phyloP scores from a whole-genome alignment of 2,329 filamentous ascomycete genomes.

The Fusarium solani-melongenae region DNA sequence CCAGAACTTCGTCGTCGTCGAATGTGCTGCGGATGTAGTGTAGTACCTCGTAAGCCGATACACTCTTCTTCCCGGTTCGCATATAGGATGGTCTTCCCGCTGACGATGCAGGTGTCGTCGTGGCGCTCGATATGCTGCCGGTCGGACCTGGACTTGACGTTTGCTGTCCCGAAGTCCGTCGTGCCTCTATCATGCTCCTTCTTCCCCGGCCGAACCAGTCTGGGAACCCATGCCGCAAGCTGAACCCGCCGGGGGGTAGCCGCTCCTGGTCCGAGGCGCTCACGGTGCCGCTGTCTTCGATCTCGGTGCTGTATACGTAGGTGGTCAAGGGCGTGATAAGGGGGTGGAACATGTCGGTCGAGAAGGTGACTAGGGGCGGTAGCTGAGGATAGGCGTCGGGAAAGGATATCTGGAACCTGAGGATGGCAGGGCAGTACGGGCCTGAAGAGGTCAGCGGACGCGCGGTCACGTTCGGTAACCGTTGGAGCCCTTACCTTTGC shows the following conservation, averaged over 20 bases:
- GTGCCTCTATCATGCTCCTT: constrained; percentile 52
- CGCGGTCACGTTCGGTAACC: no score
- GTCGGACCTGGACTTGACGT: constrained; percentile 40
- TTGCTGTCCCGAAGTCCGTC: constrained; percentile 56
- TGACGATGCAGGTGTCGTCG: constrained; percentile 48
- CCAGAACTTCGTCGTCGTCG: constrained; percentile 79
- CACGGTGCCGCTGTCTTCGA: constrained; percentile 79
- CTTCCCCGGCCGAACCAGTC: constrained; percentile 81
- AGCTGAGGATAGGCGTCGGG: constrained; percentile 81
- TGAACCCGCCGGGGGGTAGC: constrained; percentile 89
- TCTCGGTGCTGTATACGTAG: constrained; percentile 88
- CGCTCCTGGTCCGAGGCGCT: constrained; percentile 86
- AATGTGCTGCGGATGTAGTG: constrained; percentile 87
- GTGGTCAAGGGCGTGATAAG: constrained; percentile 93
- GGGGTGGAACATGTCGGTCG: constrained; percentile 94
- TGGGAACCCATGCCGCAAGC: constrained; percentile 89
- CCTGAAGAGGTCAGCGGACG: constrained; percentile 61
- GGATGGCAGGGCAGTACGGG: constrained; percentile 86
- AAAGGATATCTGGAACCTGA: constrained; percentile 92
- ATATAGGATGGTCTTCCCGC: constrained; percentile 51
- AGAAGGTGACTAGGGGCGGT: constrained; percentile 88
- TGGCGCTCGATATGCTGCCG: constrained; percentile 32
- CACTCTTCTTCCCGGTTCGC: constrained; percentile 54
- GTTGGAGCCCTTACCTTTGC: constrained; percentile 73
- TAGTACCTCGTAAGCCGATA: constrained; percentile 75